phyloP scores from a whole-genome alignment of 148 eudicot genomes.

The Silene uniflora region DNA sequence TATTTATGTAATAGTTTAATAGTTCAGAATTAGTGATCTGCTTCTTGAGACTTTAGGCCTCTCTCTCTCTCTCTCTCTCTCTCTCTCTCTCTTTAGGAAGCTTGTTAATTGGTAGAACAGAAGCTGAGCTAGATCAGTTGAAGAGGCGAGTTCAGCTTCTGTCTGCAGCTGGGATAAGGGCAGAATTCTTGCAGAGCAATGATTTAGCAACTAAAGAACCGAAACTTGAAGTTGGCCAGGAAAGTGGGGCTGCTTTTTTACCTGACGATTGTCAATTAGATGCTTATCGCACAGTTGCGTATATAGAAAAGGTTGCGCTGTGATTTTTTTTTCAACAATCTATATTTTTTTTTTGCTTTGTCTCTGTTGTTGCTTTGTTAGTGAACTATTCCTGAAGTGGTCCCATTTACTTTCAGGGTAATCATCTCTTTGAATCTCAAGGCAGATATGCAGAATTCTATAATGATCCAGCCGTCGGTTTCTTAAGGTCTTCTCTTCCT shows the following conservation, averaged over 20 bases:
- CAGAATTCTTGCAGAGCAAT: conserved; percentile 50
- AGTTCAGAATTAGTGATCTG: not conserved
- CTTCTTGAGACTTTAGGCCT: not conserved
- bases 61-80: not conserved
- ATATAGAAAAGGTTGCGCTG: conserved; percentile 59
- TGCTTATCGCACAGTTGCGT: conserved; percentile 64
- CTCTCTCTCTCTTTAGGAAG: conserved; percentile 50
- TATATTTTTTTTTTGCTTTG: conserved; percentile 2
- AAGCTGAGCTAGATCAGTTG: conserved; percentile 40
- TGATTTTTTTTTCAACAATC: not conserved
- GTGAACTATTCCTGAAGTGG: conserved; percentile 10
- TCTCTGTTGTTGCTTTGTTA: not conserved
- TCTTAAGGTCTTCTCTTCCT: conserved; percentile 54
- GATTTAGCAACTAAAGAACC: conserved; percentile 63
- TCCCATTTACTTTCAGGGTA: conserved; percentile 42
- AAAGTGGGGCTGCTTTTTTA: conserved; percentile 65
- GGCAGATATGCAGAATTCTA: conserved; percentile 87
- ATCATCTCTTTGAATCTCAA: conserved; percentile 55
- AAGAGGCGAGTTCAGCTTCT: conserved; percentile 49
- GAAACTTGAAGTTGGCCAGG: conserved; percentile 50
- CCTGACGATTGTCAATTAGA: conserved; percentile 85
- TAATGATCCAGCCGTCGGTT: conserved; percentile 63
- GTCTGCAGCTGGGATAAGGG: conserved; percentile 62
- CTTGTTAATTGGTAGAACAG: conserved; percentile 73
- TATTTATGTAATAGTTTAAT: not conserved